Evolutionary conservation across 441 rosid species (phyloP), one percentile per base, ranked within the genome.

Genomic region (Erysimum cheiri): DNA sequence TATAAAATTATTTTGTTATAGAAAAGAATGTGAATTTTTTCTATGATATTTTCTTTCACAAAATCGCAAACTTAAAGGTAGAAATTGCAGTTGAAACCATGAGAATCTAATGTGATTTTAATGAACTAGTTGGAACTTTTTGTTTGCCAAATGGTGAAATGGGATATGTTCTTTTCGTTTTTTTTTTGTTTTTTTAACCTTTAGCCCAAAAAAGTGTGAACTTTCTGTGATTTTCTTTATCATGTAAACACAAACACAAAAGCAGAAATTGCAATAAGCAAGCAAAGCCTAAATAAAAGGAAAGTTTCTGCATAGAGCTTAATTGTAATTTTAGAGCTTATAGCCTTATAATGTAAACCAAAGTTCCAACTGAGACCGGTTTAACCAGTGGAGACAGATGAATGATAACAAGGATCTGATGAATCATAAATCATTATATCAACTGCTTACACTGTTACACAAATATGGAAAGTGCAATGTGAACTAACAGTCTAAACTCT

Each of bases 381-480:
- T 41, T 6, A 56, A 68, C 35, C 5, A 6, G 14, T 14, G 3
- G 8, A 44, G 56, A 67, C 13, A 22, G 4, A 32, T 33, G 24
- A 32, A 1, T 53, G 15, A 31, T 17, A 53, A 39, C 6, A 64
- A 19, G 32, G 29, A 39, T 8, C 19, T 17, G 29, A 26, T 26
- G 3, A 26, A 26, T 26, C 28, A 36, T 47, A 36, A 56, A 63
- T 35, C 58, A 35, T 2, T 39, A 10, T 12, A 63, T 19, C 9
- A 43, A 63, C 56, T 8, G 43, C 46, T 62, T 62, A 62, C n/a
- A n/a, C n/a, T n/a, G n/a, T n/a, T n/a, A n/a, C 15, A 62, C 8
- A 3, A 32, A 40, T 56, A 4, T 32, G 35, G 7, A 32, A 32
- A 26, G 8, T 32, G 35, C 8, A 32, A 32, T 32, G 8, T 32